Conservation (phyloP, 2,329 filamentous ascomycete genomes). For the Pseudofabraea citricarpa region DNA sequence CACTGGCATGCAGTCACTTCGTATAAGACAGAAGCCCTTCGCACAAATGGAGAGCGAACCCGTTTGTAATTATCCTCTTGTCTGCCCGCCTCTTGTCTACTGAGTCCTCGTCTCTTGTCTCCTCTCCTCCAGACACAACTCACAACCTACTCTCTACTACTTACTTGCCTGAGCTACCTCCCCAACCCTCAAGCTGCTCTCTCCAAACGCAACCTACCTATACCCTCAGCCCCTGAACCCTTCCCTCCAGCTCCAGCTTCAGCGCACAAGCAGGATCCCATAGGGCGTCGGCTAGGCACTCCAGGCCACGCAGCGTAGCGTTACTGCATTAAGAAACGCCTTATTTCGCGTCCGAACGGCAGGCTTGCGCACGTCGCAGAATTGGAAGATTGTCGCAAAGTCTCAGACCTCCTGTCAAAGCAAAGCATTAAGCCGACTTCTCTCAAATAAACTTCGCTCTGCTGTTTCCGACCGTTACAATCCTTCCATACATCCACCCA, state of each 20-base stretch:
- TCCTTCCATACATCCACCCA: constrained; percentile 1
- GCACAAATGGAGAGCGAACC: constrained; percentile 11
- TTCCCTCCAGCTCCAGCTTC: not conserved
- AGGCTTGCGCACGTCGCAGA: constrained; percentile 22
- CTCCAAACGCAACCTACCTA: not conserved
- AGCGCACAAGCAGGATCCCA: not conserved
- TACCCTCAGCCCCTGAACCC: not conserved
- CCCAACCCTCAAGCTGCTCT: not conserved
- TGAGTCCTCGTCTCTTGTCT: constrained; percentile 2
- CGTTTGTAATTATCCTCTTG: constrained; percentile 10
- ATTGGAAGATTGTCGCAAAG: constrained; percentile 19
- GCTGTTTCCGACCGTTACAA: not conserved
- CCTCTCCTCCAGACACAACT: constrained; percentile 3
- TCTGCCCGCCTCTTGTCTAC: constrained; percentile 7
- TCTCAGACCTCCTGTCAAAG: constrained; percentile 22
- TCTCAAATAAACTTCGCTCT: constrained; percentile 12
- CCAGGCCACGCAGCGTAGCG: not conserved
- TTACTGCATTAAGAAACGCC: not conserved
- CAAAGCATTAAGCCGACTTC: constrained; percentile 13
- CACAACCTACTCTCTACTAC: not conserved
- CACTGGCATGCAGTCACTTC: constrained; percentile 22
- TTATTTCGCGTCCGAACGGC: constrained; percentile 8
- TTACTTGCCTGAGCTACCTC: not conserved
- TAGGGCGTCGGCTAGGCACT: not conserved
- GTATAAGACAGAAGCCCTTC: constrained; percentile 27